Evolutionary conservation across 2,329 filamentous ascomycete genomes (phyloP).

Genomic region (Coccinonectria pachysandricola): DNA sequence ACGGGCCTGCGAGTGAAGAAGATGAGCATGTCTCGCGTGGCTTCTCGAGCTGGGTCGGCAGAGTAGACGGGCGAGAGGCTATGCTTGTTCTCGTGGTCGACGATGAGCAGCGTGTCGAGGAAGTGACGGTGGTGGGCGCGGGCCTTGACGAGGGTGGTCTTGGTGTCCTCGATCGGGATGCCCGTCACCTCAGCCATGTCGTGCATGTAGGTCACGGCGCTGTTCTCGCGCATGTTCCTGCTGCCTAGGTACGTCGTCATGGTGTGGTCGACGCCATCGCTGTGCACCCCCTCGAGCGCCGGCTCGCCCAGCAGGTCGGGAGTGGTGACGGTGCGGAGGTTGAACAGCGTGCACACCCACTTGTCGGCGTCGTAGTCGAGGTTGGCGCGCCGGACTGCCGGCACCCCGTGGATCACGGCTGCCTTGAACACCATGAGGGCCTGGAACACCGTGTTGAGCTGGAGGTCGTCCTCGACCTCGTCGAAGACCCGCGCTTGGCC

Average conservation of each 20-base stretch:
- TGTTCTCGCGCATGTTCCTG: constrained; percentile 17
- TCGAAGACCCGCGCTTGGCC: constrained; percentile 16
- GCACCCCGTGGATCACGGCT: constrained; percentile 14
- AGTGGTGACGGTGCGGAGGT: constrained; percentile 16
- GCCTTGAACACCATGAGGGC: constrained; percentile 21
- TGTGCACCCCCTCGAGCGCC: constrained; percentile 22
- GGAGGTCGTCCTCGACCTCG: constrained; percentile 16
- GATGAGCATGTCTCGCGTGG: constrained; percentile 18
- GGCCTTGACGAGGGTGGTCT: constrained; percentile 10
- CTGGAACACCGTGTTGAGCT: constrained; percentile 20
- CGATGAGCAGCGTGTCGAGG: constrained; percentile 16
- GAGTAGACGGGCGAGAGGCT: constrained; percentile 15
- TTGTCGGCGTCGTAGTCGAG: constrained; percentile 17
- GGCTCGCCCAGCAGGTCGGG: constrained; percentile 17
- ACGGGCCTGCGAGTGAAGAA: constrained; percentile 18
- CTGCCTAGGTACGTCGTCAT: constrained; percentile 20
- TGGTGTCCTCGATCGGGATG: constrained; percentile 11
- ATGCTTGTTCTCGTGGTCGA: constrained; percentile 20
- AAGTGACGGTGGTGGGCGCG: constrained; percentile 15
- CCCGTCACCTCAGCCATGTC: constrained; percentile 15
- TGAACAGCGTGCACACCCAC: constrained; percentile 19
- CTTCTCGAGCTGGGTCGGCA: constrained; percentile 8
- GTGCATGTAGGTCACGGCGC: constrained; percentile 19
- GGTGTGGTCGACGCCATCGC: constrained; percentile 20
- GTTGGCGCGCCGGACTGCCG: constrained; percentile 7